Base-by-base conservation (phyloP, 164 flowering plant species). In the Akebia trifoliata region DNA sequence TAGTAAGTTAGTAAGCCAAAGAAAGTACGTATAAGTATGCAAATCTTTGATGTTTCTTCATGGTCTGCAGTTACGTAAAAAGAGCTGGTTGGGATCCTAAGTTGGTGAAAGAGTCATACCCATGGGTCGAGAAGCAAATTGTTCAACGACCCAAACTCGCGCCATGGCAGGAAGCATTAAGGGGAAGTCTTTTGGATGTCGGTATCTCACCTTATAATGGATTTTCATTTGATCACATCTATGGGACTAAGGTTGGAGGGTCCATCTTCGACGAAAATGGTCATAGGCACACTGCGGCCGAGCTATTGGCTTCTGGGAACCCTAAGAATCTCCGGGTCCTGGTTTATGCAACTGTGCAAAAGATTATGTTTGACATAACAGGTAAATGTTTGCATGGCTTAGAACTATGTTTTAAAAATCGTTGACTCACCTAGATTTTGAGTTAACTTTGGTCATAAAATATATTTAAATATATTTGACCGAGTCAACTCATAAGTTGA, bases 191-290 rank as follows among this genome's bases (percentile, higher is more conserved):
- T 5, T 59, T 94, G 40, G 90, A 87, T 25, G 80, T 72, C 6
- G 97, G 97, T 5, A 59, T 94, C 8, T 66, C 84, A 0, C 99
- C 99, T 28, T 82, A 63, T 56, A 94, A 94, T 64, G 99, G 99
- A 0, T 88, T 80, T 74, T 87, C 97, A 10, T 86, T 69, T 44
- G 96, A 94, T 44, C 99, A 94, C 64, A 24, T 78, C 3, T 77
- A 74, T 45, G 99, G 99, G 4, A 94, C 99, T 60, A 94, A 94
- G 67, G 72, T 87, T 37, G 97, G 99, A 9, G 99, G 99, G 8
- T 81, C 89, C 56, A 90, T 85, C 36, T 94, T 94, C 31, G 90
- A 86, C 50, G 37, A 68, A 11, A 67, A 56, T 12, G 97, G 95
- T 47, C 78, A 73, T 22, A 76, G 99, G 11, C 90, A 81, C 80